phyloP scores from a whole-genome alignment of 495 filamentous ascomycete species.

The Trichoderma virens region DNA sequence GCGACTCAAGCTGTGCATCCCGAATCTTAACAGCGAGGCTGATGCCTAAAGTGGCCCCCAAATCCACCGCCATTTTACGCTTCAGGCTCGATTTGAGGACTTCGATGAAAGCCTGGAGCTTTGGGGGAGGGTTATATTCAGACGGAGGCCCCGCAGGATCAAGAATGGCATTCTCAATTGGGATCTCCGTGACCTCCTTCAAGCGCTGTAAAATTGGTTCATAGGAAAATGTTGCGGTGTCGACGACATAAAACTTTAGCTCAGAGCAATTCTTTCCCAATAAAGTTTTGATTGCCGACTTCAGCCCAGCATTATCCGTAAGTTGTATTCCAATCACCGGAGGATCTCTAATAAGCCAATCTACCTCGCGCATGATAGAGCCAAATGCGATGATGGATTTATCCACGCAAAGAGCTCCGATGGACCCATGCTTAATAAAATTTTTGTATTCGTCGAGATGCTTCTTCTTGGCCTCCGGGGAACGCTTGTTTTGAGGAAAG shows the following conservation, averaged over 20 bases:
- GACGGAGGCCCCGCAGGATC: not conserved
- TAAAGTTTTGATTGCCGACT: constrained; percentile 29
- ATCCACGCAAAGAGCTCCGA: constrained; percentile 50
- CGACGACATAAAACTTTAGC: constrained; percentile 48
- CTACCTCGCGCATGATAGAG: constrained; percentile 50
- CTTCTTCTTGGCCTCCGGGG: constrained; percentile 29
- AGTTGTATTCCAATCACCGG: constrained; percentile 50
- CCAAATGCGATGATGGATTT: constrained; percentile 54
- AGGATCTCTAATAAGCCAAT: constrained; percentile 35
- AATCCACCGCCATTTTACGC: not conserved
- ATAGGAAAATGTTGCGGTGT: constrained; percentile 63
- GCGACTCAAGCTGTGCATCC: constrained; percentile 42
- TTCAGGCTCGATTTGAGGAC: not conserved
- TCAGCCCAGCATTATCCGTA: constrained; percentile 27
- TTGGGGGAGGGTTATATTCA: not conserved
- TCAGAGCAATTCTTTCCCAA: constrained; percentile 25
- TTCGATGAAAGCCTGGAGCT: not conserved
- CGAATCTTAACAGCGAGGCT: not conserved
- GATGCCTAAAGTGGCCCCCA: not conserved
- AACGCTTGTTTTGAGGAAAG: constrained; percentile 24
- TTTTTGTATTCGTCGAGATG: constrained; percentile 40
- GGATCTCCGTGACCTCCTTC: constrained; percentile 46
- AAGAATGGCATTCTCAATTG: constrained; percentile 46
- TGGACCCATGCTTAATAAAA: constrained; percentile 51
- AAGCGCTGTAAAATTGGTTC: constrained; percentile 59